Evolutionary conservation across 331 rosid species (phyloP).

Genomic region (Acacia concinna): DNA sequence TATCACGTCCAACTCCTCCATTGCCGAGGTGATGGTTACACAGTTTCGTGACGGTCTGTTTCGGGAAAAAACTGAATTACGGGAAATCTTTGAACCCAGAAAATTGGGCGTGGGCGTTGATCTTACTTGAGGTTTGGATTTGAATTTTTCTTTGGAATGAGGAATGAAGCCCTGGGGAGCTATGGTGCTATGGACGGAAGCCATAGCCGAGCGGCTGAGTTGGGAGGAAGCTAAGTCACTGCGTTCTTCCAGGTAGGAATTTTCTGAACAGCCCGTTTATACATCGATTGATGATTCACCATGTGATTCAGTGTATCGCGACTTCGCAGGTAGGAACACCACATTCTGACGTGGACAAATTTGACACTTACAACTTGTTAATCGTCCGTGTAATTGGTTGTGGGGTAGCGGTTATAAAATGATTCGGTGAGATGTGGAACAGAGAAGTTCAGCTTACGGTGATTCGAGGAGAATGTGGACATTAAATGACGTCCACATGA

Average conservation of each 20-base stretch:
- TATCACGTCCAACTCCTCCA: constrained; percentile 60
- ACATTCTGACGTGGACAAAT: not conserved
- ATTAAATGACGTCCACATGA: not conserved
- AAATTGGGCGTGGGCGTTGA: constrained; percentile 19
- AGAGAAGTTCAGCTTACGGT: not conserved
- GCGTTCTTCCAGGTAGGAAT: constrained; percentile 30
- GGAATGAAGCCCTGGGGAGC: constrained; percentile 56
- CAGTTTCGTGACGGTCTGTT: constrained; percentile 34
- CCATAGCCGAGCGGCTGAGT: constrained; percentile 51
- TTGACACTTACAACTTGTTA: not conserved
- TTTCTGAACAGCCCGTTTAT: constrained; percentile 3
- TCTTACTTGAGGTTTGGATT: constrained; percentile 31
- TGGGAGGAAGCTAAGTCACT: constrained; percentile 30
- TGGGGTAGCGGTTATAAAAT: not conserved
- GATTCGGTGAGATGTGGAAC: not conserved
- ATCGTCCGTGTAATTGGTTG: not conserved
- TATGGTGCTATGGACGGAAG: constrained; percentile 55
- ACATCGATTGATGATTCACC: not conserved
- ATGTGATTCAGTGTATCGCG: constrained; percentile 7
- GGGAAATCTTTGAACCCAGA: constrained; percentile 27
- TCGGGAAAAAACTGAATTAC: constrained; percentile 30
- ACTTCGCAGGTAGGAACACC: not conserved
- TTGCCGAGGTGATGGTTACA: constrained; percentile 29
- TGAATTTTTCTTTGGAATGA: constrained; percentile 39
- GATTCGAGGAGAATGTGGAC: not conserved